These are phyloP conservation scores for Gracilaria gracilis DNA, from an alignment of 23 red algal species.

Conservation along the genomic window DNA sequence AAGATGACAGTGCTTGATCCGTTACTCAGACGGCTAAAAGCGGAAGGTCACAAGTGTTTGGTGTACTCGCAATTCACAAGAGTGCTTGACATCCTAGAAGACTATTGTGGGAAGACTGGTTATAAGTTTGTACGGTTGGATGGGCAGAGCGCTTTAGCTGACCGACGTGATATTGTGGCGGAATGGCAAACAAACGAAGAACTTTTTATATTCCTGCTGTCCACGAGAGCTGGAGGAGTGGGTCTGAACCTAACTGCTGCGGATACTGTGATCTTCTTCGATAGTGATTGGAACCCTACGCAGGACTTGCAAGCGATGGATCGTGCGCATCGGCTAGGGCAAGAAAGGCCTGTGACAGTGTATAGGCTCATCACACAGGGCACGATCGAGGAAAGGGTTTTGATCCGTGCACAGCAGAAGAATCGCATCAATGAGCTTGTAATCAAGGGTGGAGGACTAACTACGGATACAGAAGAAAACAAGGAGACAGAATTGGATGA, in stretches of 20 bases:
- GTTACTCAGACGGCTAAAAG: slow-evolving; percentile 77
- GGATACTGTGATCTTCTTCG: slow-evolving; percentile 98
- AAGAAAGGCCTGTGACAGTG: slow-evolving; percentile 95
- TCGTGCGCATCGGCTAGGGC: slow-evolving; percentile 95
- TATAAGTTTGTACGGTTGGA: slow-evolving; percentile 92
- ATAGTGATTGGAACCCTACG: slow-evolving; percentile 98
- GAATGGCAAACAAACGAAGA: slow-evolving; percentile 94
- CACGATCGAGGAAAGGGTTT: slow-evolving; percentile 96
- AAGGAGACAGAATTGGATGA: slow-evolving; percentile 82
- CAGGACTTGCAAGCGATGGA: slow-evolving; percentile 99
- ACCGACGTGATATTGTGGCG: slow-evolving; percentile 90
- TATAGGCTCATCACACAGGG: slow-evolving; percentile 87
- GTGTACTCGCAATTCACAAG: slow-evolving; percentile 95
- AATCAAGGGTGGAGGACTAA: slow-evolving; percentile 88
- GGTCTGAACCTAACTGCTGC: slow-evolving; percentile 97
- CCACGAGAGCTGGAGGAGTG: slow-evolving; percentile 93
- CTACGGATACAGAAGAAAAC: slow-evolving; percentile 75
- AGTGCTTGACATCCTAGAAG: slow-evolving; percentile 97
- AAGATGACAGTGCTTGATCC: slow-evolving; percentile 94
- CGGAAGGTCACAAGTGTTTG: slow-evolving; percentile 90
- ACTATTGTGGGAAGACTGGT: slow-evolving; percentile 82
- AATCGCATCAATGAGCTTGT: slow-evolving; percentile 93
- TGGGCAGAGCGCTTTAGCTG: slow-evolving; percentile 85
- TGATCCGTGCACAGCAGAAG: slow-evolving; percentile 89
- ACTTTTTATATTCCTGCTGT: slow-evolving; percentile 94